These are phyloP conservation scores for Aspergillus sp. DNA, from an alignment of 2,329 filamentous ascomycete species.

Conservation along the genomic window DNA sequence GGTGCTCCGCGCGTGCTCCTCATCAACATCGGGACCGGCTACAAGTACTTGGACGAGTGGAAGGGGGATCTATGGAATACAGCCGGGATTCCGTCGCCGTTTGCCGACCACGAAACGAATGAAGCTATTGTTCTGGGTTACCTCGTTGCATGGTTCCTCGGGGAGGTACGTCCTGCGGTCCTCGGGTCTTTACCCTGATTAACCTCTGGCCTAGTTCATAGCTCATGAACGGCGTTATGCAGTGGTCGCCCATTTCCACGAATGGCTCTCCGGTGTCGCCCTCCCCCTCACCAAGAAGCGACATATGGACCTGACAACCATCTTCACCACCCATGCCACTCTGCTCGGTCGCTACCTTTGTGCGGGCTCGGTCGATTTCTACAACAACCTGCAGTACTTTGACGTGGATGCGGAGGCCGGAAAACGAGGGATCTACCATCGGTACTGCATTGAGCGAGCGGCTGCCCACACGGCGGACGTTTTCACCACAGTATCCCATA, in stretches of 20 bases:
- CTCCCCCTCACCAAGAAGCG: constrained; percentile 87
- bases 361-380: constrained; percentile 95
- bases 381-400: constrained; percentile 96
- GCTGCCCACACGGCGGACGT: constrained; percentile 88
- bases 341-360: constrained; percentile 92
- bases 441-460: constrained; percentile 94
- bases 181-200: too few species aligned
- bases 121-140: constrained; percentile 97
- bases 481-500: constrained; percentile 97
- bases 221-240: constrained; percentile 85
- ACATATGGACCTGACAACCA: constrained; percentile 91
- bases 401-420: constrained; percentile 94
- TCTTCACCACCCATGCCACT: constrained; percentile 96
- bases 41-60: constrained; percentile 89
- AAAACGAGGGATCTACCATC: constrained; percentile 95
- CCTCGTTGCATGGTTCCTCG: constrained; percentile 93
- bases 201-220: constrained; percentile 74
- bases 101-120: constrained; percentile 87
- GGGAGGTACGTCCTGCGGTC: constrained; percentile 78
- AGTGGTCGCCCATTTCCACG: constrained; percentile 96
- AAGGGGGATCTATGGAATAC: constrained; percentile 91
- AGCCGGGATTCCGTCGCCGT: constrained; percentile 86
- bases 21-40: constrained; percentile 90
- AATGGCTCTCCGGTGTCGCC: constrained; percentile 93
- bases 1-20: constrained; percentile 87